Evolutionary conservation across 108 stramenopile species (phyloP).

Genomic region (Pelagomonas calceolata): DNA sequence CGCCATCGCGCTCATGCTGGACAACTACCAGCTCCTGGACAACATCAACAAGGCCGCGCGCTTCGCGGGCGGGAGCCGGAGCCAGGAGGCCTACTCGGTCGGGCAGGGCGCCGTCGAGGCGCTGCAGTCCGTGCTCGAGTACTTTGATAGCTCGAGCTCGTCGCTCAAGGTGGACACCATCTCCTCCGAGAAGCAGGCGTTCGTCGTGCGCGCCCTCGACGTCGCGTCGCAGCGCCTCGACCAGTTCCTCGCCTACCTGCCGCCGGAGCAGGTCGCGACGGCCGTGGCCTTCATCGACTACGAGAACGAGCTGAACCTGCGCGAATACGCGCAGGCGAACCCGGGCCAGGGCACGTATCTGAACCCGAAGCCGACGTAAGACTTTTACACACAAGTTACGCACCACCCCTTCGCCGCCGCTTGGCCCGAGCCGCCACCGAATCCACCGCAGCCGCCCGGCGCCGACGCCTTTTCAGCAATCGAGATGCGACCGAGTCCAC

Average conservation of each 20-base stretch:
- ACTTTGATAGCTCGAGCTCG: constrained; percentile 66
- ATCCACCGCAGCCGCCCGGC: too few relatives aligned
- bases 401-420: too few relatives aligned
- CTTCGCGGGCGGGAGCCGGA: constrained; percentile 36
- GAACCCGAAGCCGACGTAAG: constrained; percentile 1
- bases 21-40: constrained; percentile 64
- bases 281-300: constrained; percentile 40
- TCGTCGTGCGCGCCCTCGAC: constrained; percentile 58
- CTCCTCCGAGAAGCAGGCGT: constrained; percentile 51
- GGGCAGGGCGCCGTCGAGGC: constrained; percentile 52
- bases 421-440: too few relatives aligned
- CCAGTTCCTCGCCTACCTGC: constrained; percentile 59
- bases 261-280: constrained; percentile 39
- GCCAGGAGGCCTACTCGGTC: constrained; percentile 35
- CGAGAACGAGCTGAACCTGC: constrained; percentile 64
- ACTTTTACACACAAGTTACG: too few relatives aligned
- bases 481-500: too few relatives aligned
- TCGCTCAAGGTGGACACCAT: constrained; percentile 60
- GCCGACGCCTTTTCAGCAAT: too few relatives aligned
- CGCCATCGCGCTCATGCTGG: constrained; percentile 68
- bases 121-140: constrained; percentile 69
- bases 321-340: constrained; percentile 46
- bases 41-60: constrained; percentile 53
- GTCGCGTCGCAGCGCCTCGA: constrained; percentile 51
- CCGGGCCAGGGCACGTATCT: not conserved